These are phyloP conservation scores for Metschnikowia chrysomelidarum DNA, from an alignment of 805 yeast genomes.

Conservation along the genomic window DNA sequence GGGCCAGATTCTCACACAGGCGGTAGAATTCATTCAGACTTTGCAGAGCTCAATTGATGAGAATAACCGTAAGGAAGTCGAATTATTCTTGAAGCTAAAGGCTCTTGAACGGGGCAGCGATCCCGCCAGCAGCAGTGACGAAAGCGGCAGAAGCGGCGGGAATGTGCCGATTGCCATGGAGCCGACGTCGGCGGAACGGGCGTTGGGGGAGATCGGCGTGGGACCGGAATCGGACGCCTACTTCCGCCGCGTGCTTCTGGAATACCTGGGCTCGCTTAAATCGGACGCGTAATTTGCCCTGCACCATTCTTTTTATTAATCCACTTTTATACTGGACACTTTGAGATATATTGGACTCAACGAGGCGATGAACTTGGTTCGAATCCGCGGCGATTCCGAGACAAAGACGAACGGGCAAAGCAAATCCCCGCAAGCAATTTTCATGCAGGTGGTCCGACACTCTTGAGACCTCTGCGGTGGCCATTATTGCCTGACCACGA, in stretches of 20 bases:
- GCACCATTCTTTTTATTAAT: too few species aligned
- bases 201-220: slow-evolving; percentile 75
- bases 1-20: slow-evolving; percentile 74
- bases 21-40: slow-evolving; percentile 67
- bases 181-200: slow-evolving; percentile 76
- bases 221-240: slow-evolving; percentile 63
- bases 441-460: too few species aligned
- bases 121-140: slow-evolving; percentile 13
- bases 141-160: slow-evolving; percentile 33
- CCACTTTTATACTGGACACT: too few species aligned
- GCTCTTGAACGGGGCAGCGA: slow-evolving; percentile 41
- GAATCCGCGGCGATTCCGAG: too few species aligned
- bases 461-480: too few species aligned
- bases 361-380: too few species aligned
- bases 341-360: too few species aligned
- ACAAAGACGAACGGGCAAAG: too few species aligned
- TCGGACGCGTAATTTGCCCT: neutral
- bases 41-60: slow-evolving; percentile 74
- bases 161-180: slow-evolving; percentile 43
- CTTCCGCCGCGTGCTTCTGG: slow-evolving; percentile 19
- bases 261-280: slow-evolving; percentile 3
- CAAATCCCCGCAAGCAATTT: too few species aligned
- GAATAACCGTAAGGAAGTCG: slow-evolving; percentile 77
- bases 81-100: slow-evolving; percentile 58
- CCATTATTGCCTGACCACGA: too few species aligned